Evolutionary conservation across 2,329 filamentous ascomycete species (phyloP), one percentile per base, ranked within the genome.

Genomic region (Aquanectria penicillioides): DNA sequence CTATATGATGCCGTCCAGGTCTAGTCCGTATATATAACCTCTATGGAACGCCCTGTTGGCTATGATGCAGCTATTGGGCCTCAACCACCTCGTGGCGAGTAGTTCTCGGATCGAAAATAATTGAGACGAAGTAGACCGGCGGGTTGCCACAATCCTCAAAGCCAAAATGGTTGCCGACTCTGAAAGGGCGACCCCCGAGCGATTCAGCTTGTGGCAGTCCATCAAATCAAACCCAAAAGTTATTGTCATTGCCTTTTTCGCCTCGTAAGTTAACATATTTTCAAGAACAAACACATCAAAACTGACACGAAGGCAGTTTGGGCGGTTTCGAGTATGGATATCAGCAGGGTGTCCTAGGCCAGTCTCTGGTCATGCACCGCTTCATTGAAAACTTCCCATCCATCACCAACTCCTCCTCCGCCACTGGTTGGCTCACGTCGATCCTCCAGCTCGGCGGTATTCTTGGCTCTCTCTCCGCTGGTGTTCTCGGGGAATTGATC

Each of bases 331-430:
- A 68, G 9, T 57, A 10, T 40, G 36, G 40, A 15, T 40, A 31
- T 2, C 81, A 85, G 56, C 83, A 85, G 64, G 83, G 82, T 47
- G 81, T 86, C 2, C 72, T 86, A 3, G 81, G 82, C 22, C 80
- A 84, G 62, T 81, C 81, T 9, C 74, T 85, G 4, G 81, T 83
- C 62, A 85, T 85, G 81, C 73, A 73, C 12, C 75, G 78, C 12
- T 85, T 85, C 69, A 77, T 71, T 8, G 69, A 76, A 29, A 80
- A 81, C 61, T 84, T 85, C 63, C 82, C 81, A 1, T 73, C 75
- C 1, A 76, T 84, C 8, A 76, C 81, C 29, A 55, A 74, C 7
- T 81, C 80, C 0, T 77, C 80, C 10, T 75, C 75, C 15, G 79
- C 80, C 1, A 81, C 77, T 0, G 82, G 82, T 5, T 83, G 81